Evolutionary conservation across 768 basidiomycete genomes (phyloP), one percentile per base, ranked within the genome.

Genomic region (Serendipita sp.): DNA sequence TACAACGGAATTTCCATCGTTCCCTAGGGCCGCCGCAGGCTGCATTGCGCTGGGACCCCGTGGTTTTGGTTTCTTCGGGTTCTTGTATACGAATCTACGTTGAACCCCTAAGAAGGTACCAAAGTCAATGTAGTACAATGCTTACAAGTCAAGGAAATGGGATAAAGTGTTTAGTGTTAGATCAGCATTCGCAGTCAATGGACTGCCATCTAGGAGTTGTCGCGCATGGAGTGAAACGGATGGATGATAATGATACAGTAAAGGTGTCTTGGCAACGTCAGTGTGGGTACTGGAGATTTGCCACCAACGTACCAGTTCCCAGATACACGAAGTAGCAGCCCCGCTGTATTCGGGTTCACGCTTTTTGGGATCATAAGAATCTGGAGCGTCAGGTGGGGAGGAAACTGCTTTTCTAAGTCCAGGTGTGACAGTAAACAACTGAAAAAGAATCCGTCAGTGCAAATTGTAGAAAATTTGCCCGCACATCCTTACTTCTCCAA

Each of bases 31-130:
- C 3, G 87, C 86, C 1, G 85, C 83, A n/a, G 92, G 92, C 74
- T 99, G 95, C 96, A 98, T 98, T 62, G 89, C 88, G 65, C 86
- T 90, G 0, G 82, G 78, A n/a, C 93, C 94, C 69, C 84, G 86
- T 5, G 80, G 75, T 62, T 76, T 78, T 1, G 74, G 66, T 68
- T 86, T 84, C 75, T 97, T 98, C 0, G 93, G 85, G 71, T 98
- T 97, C 73, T 93, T 90, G 77, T 91, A 97, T 44, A 97, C 90
- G 74, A 98, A 97, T 34, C 34, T 58, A 24, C 31, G 11, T 5
- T 3, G 4, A 22, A 17, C 7, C n/a, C 9, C 3, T 26, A 20
- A 61, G 22, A 7, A 5, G 0, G 22, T 7, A 7, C 31, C 30
- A 2, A 13, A 31, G 5, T 4, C 22, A 16, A 43, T 42, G 34